Evolutionary conservation across 352 stramenopile genomes (phyloP).

Genomic region (Globisporangium nagaii): DNA sequence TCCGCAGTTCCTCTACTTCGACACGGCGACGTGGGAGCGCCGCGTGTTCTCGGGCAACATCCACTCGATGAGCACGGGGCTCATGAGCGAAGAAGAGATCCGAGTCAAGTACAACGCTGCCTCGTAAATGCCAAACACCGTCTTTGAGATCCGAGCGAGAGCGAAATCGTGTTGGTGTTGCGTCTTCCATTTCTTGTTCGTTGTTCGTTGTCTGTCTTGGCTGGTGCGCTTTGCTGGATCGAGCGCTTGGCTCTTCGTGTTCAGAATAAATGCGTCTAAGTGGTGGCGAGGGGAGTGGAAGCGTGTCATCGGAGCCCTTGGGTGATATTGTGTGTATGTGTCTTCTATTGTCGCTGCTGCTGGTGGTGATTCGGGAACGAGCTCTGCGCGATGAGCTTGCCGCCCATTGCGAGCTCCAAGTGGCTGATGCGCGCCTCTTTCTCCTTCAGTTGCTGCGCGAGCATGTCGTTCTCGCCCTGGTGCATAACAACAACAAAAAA

Average conservation of each 20-base stretch:
- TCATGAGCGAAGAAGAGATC: conserved; percentile 93
- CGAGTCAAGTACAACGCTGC: conserved; percentile 91
- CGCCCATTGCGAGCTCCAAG: conserved; percentile 44
- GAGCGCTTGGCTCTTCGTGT: conserved; percentile 13
- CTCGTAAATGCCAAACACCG: conserved; percentile 49
- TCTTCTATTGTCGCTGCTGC: not conserved
- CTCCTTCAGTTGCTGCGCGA: conserved; percentile 25
- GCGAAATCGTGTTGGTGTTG: conserved; percentile 11
- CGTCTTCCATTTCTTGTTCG: not conserved
- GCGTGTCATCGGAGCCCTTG: no score
- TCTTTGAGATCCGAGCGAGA: conserved; percentile 26
- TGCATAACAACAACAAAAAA: no score
- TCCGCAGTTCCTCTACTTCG: conserved; percentile 94
- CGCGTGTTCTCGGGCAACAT: conserved; percentile 92
- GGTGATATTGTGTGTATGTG: not conserved
- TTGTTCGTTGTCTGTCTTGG: conserved; percentile 5
- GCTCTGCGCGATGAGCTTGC: conserved; percentile 31
- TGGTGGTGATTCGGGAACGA: not conserved
- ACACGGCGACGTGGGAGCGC: conserved; percentile 93
- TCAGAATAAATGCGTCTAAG: not conserved
- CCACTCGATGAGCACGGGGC: conserved; percentile 75
- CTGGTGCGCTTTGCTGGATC: conserved; percentile 3
- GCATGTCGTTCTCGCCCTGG: conserved; percentile 34
- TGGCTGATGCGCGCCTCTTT: conserved; percentile 44
- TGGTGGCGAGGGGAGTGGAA: no score